A percentile compares a stretch with the other conserved stretches of the same genome.
These are phyloP conservation scores for Sequoia sempervirens DNA, from an alignment of 75 land plant genomes.

Conservation along the genomic window DNA sequence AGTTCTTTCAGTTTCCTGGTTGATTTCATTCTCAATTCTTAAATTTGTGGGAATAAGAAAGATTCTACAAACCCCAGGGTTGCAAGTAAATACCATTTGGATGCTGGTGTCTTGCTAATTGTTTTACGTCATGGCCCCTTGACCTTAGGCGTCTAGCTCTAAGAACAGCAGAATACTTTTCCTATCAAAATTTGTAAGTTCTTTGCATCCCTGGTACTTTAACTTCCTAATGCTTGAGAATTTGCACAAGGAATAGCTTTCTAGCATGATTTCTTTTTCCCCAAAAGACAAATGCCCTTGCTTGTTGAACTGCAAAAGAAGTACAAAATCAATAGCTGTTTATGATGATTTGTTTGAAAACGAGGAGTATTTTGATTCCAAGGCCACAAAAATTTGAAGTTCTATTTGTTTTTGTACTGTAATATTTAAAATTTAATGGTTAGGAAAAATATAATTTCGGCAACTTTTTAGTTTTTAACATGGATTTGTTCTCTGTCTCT, in stretches of 20 bases:
- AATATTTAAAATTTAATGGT: background rate
- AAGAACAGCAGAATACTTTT: too few relatives aligned
- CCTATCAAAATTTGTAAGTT: background rate
- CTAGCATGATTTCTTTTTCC: background rate
- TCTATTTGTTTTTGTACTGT: background rate
- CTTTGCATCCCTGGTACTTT: background rate
- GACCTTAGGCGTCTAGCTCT: background rate
- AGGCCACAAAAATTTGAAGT: background rate
- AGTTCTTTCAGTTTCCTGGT: background rate
- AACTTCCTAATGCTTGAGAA: background rate
- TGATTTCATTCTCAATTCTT: background rate
- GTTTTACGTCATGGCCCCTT: background rate
- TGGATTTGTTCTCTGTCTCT: too few relatives aligned
- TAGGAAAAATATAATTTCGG: background rate
- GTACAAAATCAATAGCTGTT: background rate
- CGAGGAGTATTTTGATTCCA: background rate
- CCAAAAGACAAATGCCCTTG: background rate
- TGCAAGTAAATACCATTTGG: background rate
- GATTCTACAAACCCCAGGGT: background rate
- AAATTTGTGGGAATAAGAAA: too few relatives aligned
- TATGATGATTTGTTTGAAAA: background rate
- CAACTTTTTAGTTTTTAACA: background rate
- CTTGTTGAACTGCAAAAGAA: background rate
- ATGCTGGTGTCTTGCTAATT: background rate
- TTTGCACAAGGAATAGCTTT: background rate